A percentile compares a stretch with the other conserved stretches of the same genome.
phyloP scores from a whole-genome alignment of 768 basidiomycete genomes.

The Vishniacozyma victoriae region DNA sequence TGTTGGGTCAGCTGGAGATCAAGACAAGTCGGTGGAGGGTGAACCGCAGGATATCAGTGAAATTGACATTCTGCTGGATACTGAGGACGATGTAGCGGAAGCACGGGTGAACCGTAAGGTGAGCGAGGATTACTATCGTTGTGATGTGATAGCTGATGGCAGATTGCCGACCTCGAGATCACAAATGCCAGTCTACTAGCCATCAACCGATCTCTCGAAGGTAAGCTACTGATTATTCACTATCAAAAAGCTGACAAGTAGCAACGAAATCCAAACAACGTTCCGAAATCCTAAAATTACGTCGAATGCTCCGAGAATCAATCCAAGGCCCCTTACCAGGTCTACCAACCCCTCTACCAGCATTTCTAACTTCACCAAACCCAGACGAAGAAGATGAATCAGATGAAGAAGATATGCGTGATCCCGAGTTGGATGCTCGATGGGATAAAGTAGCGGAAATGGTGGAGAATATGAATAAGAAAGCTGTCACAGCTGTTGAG shows the following conservation, averaged over 20 bases:
- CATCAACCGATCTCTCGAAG: conserved; percentile 42
- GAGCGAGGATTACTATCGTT: background rate
- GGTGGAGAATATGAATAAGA: conserved; percentile 17
- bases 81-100: conserved; percentile 26
- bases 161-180: conserved; percentile 46
- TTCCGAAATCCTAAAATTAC: conserved; percentile 29
- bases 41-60: conserved; percentile 1
- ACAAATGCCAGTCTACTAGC: conserved; percentile 41
- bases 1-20: conserved; percentile 1
- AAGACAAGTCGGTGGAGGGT: background rate
- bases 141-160: background rate
- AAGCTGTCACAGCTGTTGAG: conserved; percentile 22
- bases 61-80: conserved; percentile 8
- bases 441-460: conserved; percentile 28
- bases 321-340: conserved; percentile 7
- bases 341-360: background rate
- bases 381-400: conserved; percentile 6
- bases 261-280: conserved; percentile 38
- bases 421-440: conserved; percentile 26
- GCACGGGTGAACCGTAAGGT: conserved; percentile 32
- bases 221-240: conserved; percentile 14
- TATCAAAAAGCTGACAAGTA: background rate
- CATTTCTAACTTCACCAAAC: conserved; percentile 4
- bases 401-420: conserved; percentile 16
- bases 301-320: conserved; percentile 29